A percentile compares a stretch with the other conserved stretches of the same genome.
Conservation (phyloP, 306 rosid genomes). For the Nissolia schottii region DNA sequence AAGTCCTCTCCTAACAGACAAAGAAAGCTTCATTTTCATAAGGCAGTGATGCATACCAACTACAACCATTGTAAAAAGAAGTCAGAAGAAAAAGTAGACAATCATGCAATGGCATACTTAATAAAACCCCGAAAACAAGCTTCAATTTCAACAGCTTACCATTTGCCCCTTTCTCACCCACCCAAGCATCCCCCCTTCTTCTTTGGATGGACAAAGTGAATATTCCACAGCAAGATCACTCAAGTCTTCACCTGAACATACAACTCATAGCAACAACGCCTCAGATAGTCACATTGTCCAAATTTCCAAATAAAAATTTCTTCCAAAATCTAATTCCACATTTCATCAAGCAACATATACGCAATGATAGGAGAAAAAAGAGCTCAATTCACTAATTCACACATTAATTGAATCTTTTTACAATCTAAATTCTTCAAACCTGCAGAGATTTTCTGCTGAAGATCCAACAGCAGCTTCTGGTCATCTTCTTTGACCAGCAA, state of each 20-base stretch:
- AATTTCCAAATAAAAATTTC: neutral
- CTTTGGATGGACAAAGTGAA: conserved; percentile 88
- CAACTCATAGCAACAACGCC: conserved; percentile 16
- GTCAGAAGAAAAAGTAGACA: neutral
- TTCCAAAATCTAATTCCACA: neutral
- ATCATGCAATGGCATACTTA: neutral
- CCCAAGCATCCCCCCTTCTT: conserved; percentile 94
- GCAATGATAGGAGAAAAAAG: neutral
- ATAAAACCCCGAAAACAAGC: conserved; percentile 6
- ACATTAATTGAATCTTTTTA: neutral
- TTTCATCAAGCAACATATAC: neutral
- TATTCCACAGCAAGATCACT: conserved; percentile 87
- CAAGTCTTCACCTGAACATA: conserved; percentile 76
- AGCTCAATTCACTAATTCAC: neutral
- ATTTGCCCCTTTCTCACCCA: conserved; percentile 94
- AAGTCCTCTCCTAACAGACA: neutral
- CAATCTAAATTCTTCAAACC: conserved; percentile 43
- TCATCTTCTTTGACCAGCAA: conserved; percentile 80
- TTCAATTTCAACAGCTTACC: conserved; percentile 40
- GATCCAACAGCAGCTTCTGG: conserved; percentile 60
- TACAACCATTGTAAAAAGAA: neutral
- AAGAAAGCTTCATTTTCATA: neutral
- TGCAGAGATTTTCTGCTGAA: conserved; percentile 57
- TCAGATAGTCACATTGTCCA: neutral
- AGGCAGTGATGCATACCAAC: neutral